Base-by-base conservation (phyloP, 2,329 filamentous ascomycete genomes). In the Pseudofabraea citricarpa region DNA sequence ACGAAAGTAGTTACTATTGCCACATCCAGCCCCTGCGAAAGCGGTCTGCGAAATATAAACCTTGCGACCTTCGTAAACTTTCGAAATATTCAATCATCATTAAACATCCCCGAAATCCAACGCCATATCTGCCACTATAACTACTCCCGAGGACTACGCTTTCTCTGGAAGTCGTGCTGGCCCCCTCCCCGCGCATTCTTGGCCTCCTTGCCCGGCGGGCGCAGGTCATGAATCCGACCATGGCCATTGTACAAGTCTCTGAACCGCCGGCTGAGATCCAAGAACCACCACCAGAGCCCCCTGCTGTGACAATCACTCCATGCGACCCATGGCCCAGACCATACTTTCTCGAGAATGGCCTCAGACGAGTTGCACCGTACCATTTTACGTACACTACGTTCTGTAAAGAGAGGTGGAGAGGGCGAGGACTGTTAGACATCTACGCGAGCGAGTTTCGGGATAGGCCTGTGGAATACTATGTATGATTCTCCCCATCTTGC, bases 401-500 rank as follows among this genome's bases (percentile, higher is more conserved):
- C 68, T 93, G 87, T 72, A 98, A 97, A 67, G 78, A 95, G 68
- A 77, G 93, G 64, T 98, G 93, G 93, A 79, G 91, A 43, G 87
- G 84, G 23, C 76, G 88, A 27, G 75, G 78, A 47, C 70, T 98
- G 36, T 72, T 95, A 40, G 89, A 96, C 37, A 87, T 98, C 37
- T 98, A 96, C 65, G 76, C 83, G 35, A 83, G 84, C 60, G 93
- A 98, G 65, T 98, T 98, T 62, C 81, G 93, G 55, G 93, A 98
- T 66, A 74, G 93, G 15, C 82, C 89, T 0, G 64, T 81, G 23
- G 85, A 87, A 56, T 98, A 98, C 69, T 98, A 97, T 68, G 83
- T 82, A 70, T 49, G 73, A 66, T 52, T 21, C 23, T 18, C 16
- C 24, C 26, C 18, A 35, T 3, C 2, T 36, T 22, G n/a, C 29